phyloP scores from a whole-genome alignment of 495 filamentous ascomycete species.

The Emericellopsis terricola region DNA sequence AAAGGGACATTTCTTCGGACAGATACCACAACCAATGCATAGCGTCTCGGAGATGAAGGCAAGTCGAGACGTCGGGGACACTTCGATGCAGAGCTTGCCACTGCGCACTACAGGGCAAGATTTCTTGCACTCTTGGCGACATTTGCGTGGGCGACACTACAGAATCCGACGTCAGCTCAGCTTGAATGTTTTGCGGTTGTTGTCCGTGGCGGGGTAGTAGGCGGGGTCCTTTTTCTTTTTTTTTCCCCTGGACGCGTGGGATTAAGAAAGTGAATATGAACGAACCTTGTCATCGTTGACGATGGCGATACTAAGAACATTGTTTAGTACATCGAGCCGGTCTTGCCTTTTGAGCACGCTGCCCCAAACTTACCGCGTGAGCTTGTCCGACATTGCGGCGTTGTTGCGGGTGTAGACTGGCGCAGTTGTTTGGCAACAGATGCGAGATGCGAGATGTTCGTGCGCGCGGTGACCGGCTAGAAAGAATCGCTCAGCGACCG shows the following conservation, averaged over 20 bases:
- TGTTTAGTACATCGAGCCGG: neutral
- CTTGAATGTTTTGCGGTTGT: too few relatives aligned
- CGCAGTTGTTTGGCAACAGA: too few relatives aligned
- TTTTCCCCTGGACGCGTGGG: neutral
- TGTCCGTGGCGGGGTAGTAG: conserved; percentile 3
- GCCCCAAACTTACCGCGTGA: conserved; percentile 46
- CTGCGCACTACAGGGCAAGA: conserved; percentile 92
- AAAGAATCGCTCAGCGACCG: too few relatives aligned
- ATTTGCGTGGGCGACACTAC: conserved; percentile 41
- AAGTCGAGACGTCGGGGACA: conserved; percentile 74
- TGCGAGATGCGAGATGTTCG: too few relatives aligned
- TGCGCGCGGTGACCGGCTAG: conserved; percentile 1
- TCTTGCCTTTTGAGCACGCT: neutral
- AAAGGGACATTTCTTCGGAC: conserved; percentile 98
- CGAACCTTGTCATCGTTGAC: conserved; percentile 87
- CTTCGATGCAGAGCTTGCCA: conserved; percentile 95
- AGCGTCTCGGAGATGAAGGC: conserved; percentile 93
- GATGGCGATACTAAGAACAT: conserved; percentile 66
- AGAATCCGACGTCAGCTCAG: neutral
- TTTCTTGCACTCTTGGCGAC: conserved; percentile 97
- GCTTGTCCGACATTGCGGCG: conserved; percentile 60
- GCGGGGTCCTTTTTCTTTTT: conserved; percentile 1
- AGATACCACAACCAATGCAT: conserved; percentile 98
- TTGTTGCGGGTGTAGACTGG: too few relatives aligned
- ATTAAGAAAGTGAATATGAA: conserved; percentile 15